Percentiles rank a stretch among this genome's conserved stretches.
Evolutionary conservation across 768 basidiomycete species (phyloP).

Genomic region (Thelephora ganbajun): DNA sequence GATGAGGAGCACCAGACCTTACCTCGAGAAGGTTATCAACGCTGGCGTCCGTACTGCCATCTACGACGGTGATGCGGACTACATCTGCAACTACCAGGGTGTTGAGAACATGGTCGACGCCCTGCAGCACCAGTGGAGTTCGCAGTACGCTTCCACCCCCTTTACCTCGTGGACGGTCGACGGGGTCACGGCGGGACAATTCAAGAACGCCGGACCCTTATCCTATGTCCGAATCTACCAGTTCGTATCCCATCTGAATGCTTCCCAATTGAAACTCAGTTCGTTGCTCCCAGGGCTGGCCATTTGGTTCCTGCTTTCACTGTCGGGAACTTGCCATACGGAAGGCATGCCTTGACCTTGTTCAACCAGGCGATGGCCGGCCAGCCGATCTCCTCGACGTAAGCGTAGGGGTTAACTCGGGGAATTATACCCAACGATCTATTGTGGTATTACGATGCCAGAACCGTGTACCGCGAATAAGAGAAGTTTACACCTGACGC

Average conservation of each 20-base stretch:
- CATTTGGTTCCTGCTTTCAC: slow-evolving; percentile 19
- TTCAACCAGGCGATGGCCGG: slow-evolving; percentile 19
- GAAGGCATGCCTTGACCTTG: slow-evolving; percentile 17
- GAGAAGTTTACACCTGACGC: too few species aligned
- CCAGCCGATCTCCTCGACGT: slow-evolving; percentile 12
- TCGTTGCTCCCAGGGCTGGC: slow-evolving; percentile 4
- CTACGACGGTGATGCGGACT: slow-evolving; percentile 48
- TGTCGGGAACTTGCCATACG: slow-evolving; percentile 11
- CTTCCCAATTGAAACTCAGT: slow-evolving; percentile 4
- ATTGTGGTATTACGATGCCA: too few species aligned
- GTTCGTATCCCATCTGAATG: slow-evolving; percentile 4
- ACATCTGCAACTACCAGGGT: slow-evolving; percentile 39
- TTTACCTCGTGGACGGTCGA: slow-evolving; percentile 36
- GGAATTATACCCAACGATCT: too few species aligned
- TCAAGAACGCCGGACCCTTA: slow-evolving; percentile 44
- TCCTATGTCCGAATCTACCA: slow-evolving; percentile 37
- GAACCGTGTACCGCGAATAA: too few species aligned
- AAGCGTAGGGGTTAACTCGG: neutral
- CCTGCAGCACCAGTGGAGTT: slow-evolving; percentile 31
- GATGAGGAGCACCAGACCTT: slow-evolving; percentile 36
- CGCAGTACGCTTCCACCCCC: slow-evolving; percentile 24
- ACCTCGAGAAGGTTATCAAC: slow-evolving; percentile 44
- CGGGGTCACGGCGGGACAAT: slow-evolving; percentile 34
- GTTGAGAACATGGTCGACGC: slow-evolving; percentile 39
- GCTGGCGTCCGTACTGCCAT: slow-evolving; percentile 39